Percentiles rank a stretch among this genome's conserved stretches.
These are phyloP conservation scores for Lablab purpureus DNA, from an alignment of 306 rosid species.

Conservation along the genomic window DNA sequence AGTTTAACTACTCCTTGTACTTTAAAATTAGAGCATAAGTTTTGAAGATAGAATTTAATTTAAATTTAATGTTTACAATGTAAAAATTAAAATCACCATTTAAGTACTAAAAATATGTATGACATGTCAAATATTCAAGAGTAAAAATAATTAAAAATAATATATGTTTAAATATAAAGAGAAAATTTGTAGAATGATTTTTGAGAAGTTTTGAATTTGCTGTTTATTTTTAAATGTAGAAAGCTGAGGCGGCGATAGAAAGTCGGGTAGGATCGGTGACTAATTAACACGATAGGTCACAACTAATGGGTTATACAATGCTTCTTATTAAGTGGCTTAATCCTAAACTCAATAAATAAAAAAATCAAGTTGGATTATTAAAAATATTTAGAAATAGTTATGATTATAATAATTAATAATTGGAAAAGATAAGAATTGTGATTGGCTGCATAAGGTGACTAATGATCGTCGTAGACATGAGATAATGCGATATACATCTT, in stretches of 20 bases:
- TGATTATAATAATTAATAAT: neutral
- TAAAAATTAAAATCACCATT: too few species aligned
- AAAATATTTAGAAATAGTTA: neutral
- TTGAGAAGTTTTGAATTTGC: too few species aligned
- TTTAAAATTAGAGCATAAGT: too few species aligned
- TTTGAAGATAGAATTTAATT: too few species aligned
- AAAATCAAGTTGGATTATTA: neutral
- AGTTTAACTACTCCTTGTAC: too few species aligned
- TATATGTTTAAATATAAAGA: too few species aligned
- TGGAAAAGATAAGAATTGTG: conserved; percentile 26
- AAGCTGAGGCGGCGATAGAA: neutral
- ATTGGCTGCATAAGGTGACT: conserved; percentile 31
- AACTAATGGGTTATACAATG: conserved; percentile 20
- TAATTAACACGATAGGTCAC: conserved; percentile 28
- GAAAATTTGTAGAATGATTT: too few species aligned
- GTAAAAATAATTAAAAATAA: too few species aligned
- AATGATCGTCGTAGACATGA: neutral
- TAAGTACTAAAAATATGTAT: too few species aligned
- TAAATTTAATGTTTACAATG: too few species aligned
- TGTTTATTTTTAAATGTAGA: too few species aligned
- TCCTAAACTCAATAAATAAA: neutral
- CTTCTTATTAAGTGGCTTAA: conserved; percentile 17
- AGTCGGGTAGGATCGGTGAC: conserved; percentile 25
- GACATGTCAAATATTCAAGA: too few species aligned
- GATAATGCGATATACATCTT: neutral